These are phyloP conservation scores for Trichoderma koningii DNA, from an alignment of 2,329 filamentous ascomycete species.

Conservation along the genomic window DNA sequence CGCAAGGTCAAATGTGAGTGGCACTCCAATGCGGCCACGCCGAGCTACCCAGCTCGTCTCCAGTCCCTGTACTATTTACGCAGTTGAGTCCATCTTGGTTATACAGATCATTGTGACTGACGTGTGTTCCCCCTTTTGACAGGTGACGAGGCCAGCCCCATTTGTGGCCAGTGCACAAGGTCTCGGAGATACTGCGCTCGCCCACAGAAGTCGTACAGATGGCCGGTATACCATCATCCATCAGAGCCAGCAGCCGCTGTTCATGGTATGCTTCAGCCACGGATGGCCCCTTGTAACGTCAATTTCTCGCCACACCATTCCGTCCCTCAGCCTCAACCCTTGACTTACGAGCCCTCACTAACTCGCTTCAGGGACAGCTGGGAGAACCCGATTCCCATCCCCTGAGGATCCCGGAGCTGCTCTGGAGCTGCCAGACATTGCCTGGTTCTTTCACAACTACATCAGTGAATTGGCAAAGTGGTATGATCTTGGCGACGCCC, in stretches of 20 bases:
- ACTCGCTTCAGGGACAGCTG: background rate
- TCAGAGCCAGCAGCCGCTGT: background rate
- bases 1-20: constrained; percentile 43
- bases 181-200: constrained; percentile 42
- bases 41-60: background rate
- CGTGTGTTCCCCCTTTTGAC: background rate
- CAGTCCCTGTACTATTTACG: background rate
- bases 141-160: constrained; percentile 40
- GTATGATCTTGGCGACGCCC: constrained; percentile 51
- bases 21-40: background rate
- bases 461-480: constrained; percentile 44
- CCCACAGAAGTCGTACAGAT: constrained; percentile 31
- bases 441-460: constrained; percentile 44
- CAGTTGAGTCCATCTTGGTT: background rate
- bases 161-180: constrained; percentile 40
- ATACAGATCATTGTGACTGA: constrained; percentile 1
- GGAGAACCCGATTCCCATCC: constrained; percentile 22
- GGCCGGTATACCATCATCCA: constrained; percentile 22
- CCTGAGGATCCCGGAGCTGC: constrained; percentile 34
- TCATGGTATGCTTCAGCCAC: background rate
- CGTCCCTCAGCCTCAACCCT: too few species aligned
- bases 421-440: constrained; percentile 38
- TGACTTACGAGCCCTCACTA: too few species aligned
- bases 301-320: too few species aligned
- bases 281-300: background rate